Percentiles rank a stretch among this genome's conserved stretches.
Conservation (phyloP, 2,329 filamentous ascomycete genomes). For the Tolypocladium tundrense region DNA sequence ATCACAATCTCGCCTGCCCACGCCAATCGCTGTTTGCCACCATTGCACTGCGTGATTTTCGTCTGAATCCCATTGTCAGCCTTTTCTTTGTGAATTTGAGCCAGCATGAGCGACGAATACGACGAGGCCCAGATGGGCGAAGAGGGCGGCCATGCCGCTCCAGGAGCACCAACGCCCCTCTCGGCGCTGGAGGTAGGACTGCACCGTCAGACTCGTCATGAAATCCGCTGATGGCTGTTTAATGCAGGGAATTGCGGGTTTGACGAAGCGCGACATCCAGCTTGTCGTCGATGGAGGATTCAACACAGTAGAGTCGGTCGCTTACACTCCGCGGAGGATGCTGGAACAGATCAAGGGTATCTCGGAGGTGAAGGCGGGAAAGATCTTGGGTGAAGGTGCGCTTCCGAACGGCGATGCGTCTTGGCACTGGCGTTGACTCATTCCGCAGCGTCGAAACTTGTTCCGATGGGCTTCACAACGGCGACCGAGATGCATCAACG, state of each 20-base stretch:
- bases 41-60: not conserved
- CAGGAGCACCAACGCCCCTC: slow-evolving; percentile 88
- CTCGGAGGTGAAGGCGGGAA: slow-evolving; percentile 90
- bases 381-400: slow-evolving; percentile 79
- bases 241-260: slow-evolving; percentile 65
- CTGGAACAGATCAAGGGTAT: slow-evolving; percentile 97
- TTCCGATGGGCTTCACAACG: slow-evolving; percentile 98
- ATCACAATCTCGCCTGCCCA: slow-evolving; percentile 6
- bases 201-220: not conserved
- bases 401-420: not conserved
- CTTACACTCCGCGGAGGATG: slow-evolving; percentile 75
- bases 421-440: slow-evolving; percentile 5
- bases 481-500: slow-evolving; percentile 98
- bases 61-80: not conserved
- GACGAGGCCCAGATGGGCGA: slow-evolving; percentile 59
- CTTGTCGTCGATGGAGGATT: slow-evolving; percentile 84
- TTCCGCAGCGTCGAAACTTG: slow-evolving; percentile 74
- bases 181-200: slow-evolving; percentile 69
- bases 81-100: not conserved
- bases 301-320: slow-evolving; percentile 91
- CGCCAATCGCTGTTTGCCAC: slow-evolving; percentile 4
- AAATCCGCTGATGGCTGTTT: slow-evolving; percentile 4
- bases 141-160: slow-evolving; percentile 64
- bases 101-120: slow-evolving; percentile 40
- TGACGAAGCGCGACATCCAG: slow-evolving; percentile 94